Conservation (phyloP, 345 rosid genomes). For the Salix dunnii region DNA sequence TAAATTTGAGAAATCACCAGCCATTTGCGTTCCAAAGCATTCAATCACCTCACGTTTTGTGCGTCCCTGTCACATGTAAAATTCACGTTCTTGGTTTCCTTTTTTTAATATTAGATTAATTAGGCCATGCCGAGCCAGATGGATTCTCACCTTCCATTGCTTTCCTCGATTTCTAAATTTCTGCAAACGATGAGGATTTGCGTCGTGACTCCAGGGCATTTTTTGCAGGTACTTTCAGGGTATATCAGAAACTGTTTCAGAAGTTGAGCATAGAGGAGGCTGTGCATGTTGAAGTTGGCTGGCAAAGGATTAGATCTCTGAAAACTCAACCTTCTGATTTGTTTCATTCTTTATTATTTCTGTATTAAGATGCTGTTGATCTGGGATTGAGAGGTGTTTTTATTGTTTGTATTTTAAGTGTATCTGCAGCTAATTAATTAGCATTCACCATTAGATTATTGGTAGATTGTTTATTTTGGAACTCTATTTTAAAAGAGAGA, state of each 20-base stretch:
- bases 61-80: neutral
- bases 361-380: neutral
- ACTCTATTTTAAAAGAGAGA: neutral
- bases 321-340: neutral
- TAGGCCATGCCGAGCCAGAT: too few relatives aligned
- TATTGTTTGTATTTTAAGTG: neutral
- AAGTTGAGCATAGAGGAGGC: constrained; percentile 55
- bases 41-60: neutral
- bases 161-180: too few relatives aligned
- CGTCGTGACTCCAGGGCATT: too few relatives aligned
- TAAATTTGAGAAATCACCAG: neutral
- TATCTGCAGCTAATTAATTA: neutral
- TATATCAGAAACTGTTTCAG: constrained; percentile 52
- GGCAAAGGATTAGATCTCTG: neutral
- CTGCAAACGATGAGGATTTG: neutral
- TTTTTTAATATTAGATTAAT: too few relatives aligned
- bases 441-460: neutral
- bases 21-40: neutral
- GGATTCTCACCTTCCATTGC: too few relatives aligned
- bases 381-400: neutral
- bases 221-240: constrained; percentile 54
- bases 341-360: neutral
- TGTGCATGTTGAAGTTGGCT: constrained; percentile 56
- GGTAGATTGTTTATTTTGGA: neutral
- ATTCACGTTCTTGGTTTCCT: neutral